Evolutionary conservation across 371 early-diverging fungal species (phyloP).

Genomic region (Mucor sp.): DNA sequence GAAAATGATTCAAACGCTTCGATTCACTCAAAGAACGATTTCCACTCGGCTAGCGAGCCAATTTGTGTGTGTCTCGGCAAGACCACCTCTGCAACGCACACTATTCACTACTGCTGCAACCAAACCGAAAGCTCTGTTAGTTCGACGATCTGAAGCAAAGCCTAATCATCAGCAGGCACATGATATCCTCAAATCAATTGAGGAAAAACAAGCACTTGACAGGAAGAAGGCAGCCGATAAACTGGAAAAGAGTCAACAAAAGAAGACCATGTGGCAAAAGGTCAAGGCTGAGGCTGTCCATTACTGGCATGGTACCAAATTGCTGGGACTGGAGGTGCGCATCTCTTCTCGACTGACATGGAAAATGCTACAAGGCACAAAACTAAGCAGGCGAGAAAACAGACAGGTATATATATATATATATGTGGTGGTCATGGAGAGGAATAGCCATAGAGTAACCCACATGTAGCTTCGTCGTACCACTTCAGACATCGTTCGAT

Average conservation of each 20-base stretch:
- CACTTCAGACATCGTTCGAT: conserved; percentile 79
- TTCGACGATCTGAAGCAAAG: not conserved
- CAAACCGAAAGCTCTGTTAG: not conserved
- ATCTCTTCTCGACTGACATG: conserved; percentile 81
- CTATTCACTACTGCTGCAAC: not conserved
- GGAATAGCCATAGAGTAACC: not conserved
- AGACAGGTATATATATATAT: too few species aligned
- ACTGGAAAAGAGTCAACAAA: conserved; percentile 30
- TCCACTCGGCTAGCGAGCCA: not conserved
- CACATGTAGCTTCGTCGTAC: conserved; percentile 70
- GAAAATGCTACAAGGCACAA: conserved; percentile 74
- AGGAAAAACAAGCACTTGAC: conserved; percentile 16
- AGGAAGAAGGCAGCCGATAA: conserved; percentile 1
- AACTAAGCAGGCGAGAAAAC: conserved; percentile 85
- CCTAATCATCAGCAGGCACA: conserved; percentile 19
- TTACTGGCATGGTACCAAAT: conserved; percentile 94
- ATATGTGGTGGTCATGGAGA: too few species aligned
- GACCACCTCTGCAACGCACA: not conserved
- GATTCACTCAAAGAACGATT: not conserved
- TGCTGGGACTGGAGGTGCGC: conserved; percentile 84
- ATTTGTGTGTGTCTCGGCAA: not conserved
- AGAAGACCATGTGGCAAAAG: conserved; percentile 72
- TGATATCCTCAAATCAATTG: conserved; percentile 31
- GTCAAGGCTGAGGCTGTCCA: conserved; percentile 89
- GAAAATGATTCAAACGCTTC: not conserved